Base-by-base conservation (phyloP, 2,329 filamentous ascomycete species). In the Domatiomyces globalis region DNA sequence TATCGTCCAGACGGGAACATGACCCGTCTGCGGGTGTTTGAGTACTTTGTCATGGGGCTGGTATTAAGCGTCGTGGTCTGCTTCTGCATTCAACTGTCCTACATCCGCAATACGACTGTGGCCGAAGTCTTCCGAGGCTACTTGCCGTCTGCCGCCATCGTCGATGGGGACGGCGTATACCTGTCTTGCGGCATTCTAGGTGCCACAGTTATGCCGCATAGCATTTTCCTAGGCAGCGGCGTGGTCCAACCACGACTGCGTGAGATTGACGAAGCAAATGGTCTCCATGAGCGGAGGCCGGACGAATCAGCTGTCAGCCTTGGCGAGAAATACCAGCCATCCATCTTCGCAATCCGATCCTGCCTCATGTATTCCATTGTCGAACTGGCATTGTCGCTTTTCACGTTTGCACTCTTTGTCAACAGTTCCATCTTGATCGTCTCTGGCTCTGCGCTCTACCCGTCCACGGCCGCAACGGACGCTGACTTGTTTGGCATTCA, bases 401-500 rank as follows among this genome's bases (percentile, higher is more conserved):
- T 88, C 64, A 87, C 84, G 0, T 89, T 90, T 64, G 86, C 86
- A 0, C 75, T 92, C 2, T 92, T 92, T 62, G 84, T 90, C 62
- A 92, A 92, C 70, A 85, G 80, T 50, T 77, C 85, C 36, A 90
- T 92, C 61, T 74, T 92, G 12, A 87, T 92, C 59, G 82, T 88
- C 10, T 83, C 88, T 0, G 88, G 87, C 20, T 80, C 85, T 0
- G 83, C 84, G 0, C 75, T 94, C 0, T 88, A 83, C 63, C 67
- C 75, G 2, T 77, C 77, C 43, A 63, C 74, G 0, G 74, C 77
- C 2, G 84, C 84, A 1, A 69, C 74, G 5, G 72, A 79, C 45
- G 86, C 85, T 1, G 83, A 92, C 62, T 82, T 95, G 43, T 95
- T 94, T 62, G 81, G 80, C 36, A 94, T 95, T 60, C 83, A 95